Base-by-base conservation (phyloP, 208 protist species). In the Polymyxa betae region DNA sequence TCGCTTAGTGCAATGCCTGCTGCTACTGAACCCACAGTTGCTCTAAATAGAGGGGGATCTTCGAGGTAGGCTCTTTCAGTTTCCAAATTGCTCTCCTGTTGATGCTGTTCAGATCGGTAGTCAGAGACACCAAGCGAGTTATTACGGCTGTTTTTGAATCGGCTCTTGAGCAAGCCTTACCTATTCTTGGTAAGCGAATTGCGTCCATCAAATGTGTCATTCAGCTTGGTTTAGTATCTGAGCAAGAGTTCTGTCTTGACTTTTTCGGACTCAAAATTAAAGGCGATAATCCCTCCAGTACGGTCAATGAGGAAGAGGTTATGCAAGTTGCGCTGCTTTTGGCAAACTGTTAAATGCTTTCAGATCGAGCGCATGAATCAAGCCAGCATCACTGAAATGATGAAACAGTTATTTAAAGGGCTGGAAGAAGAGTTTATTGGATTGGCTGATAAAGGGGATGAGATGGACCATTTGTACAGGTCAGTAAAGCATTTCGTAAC, bases 401-500 rank as follows among this genome's bases (percentile, higher is more conserved):
- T 82, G 72, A 35, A n/a, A n/a, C n/a, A 20, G 12, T 82, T 82
- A 43, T 82, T 82, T 43, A 82, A 82, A 82, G 72, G 72, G 35
- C n/a, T 82, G 72, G 72, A 82, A 43, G 72, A 82, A 35, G 72
- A 82, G 72, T 35, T 82, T 5, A 16, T 35, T 5, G 72, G 16
- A 12, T 82, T 82, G n/a, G 72, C 72, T 82, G 72, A 82, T 43
- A 82, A 82, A 82, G n/a, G 72, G 5, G 72, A 82, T 35, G 72
- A 82, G n/a, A 82, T 82, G 72, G 72, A 82, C 72, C 72, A 82
- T 43, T 16, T 82, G 5, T 82, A 82, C 72, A 82, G 49, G 49
- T 60, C 5, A 29, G 12, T 60, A 60, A 5, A 29, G 5, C 12
- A 5, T 60, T 24, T 24, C 49, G 24, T 29, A 29, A 60, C 24